Conservation (phyloP, 176 grass and related monocot species). For the Alopecurus myosuroides region DNA sequence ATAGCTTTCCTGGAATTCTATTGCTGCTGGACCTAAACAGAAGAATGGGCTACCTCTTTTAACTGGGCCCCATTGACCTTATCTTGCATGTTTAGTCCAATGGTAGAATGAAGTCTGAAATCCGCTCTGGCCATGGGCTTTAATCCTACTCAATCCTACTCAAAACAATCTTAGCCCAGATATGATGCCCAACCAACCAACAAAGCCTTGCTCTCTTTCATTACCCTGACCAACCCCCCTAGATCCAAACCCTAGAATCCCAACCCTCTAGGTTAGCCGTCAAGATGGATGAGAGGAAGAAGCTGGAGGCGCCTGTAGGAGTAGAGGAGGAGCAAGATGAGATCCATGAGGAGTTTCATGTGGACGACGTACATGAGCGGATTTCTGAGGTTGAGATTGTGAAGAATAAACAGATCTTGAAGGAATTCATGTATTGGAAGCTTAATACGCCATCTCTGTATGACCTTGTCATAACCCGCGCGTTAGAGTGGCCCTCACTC, state of each 20-base stretch:
- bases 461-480: slow-evolving; percentile 51
- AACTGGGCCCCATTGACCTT: neutral
- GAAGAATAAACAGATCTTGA: neutral
- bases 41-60: neutral
- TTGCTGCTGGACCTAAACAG: neutral
- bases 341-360: neutral
- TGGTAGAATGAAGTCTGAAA: neutral
- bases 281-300: neutral
- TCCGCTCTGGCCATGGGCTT: neutral
- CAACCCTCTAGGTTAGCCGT: neutral
- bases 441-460: slow-evolving; percentile 44
- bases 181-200: neutral
- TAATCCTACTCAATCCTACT: neutral
- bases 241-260: slow-evolving; percentile 18
- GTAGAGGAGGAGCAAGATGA: neutral
- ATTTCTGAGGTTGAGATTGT: slow-evolving; percentile 27
- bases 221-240: neutral
- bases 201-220: neutral
- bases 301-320: neutral
- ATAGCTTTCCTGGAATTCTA: neutral
- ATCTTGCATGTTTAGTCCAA: neutral
- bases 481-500: slow-evolving; percentile 54
- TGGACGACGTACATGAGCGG: slow-evolving; percentile 8
- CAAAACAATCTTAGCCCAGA: neutral
- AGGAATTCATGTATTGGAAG: slow-evolving; percentile 50